phyloP scores from a whole-genome alignment of 306 rosid species.

The Quercus gilva region DNA sequence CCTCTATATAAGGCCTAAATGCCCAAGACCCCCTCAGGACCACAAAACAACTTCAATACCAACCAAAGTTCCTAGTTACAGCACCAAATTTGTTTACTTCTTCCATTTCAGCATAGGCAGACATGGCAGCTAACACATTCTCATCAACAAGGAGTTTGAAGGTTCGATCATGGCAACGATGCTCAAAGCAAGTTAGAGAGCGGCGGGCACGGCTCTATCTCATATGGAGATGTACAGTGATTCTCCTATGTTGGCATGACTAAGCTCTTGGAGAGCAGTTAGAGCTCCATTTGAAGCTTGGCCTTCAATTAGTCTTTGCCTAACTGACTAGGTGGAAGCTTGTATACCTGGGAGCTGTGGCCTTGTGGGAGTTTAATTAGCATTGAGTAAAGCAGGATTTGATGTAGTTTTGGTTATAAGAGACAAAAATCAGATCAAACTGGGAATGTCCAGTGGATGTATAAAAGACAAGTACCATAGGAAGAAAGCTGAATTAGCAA shows the following conservation, averaged over 20 bases:
- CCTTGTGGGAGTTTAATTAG: not conserved
- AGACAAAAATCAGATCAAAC: slow-evolving; percentile 11
- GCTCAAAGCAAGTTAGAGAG: slow-evolving; percentile 77
- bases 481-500: slow-evolving; percentile 15
- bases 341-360: not conserved
- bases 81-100: not conserved
- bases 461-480: slow-evolving; percentile 23
- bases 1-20: slow-evolving; percentile 15
- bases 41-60: slow-evolving; percentile 7
- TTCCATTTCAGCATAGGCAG: slow-evolving; percentile 2
- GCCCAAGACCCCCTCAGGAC: slow-evolving; percentile 18
- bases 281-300: not conserved
- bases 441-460: slow-evolving; percentile 19
- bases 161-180: slow-evolving; percentile 50
- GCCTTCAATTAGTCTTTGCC: not conserved
- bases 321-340: not conserved
- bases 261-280: slow-evolving; percentile 11
- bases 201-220: slow-evolving; percentile 85
- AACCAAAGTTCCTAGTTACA: too few relatives aligned
- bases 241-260: slow-evolving; percentile 82
- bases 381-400: slow-evolving; percentile 3
- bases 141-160: slow-evolving; percentile 59
- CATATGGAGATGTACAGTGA: slow-evolving; percentile 90
- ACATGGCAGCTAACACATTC: slow-evolving; percentile 47
- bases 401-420: slow-evolving; percentile 16